Evolutionary conservation across 1,284 basidiomycete genomes (phyloP).

Genomic region (Trametes versicolor): DNA sequence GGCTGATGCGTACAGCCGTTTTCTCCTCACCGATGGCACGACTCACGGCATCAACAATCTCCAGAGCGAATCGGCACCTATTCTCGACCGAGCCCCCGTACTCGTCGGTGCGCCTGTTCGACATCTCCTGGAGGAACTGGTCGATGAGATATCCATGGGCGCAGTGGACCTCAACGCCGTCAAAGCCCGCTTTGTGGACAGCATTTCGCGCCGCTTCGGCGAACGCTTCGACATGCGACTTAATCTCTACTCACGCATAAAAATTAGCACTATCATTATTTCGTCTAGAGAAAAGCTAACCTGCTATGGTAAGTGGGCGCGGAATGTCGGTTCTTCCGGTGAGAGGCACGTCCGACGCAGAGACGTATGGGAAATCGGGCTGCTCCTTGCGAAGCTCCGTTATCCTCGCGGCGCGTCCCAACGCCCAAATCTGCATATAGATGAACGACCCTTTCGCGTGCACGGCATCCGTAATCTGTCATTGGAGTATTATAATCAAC

Average conservation of each 20-base stretch:
- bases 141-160: slow-evolving; percentile 54
- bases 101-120: slow-evolving; percentile 65
- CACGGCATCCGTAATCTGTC: slow-evolving; percentile 42
- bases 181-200: slow-evolving; percentile 55
- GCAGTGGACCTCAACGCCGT: slow-evolving; percentile 50
- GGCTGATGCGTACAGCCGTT: slow-evolving; percentile 62
- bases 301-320: slow-evolving; percentile 46
- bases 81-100: slow-evolving; percentile 70
- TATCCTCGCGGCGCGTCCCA: slow-evolving; percentile 50
- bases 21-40: slow-evolving; percentile 50
- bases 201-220: slow-evolving; percentile 54
- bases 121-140: slow-evolving; percentile 53
- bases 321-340: slow-evolving; percentile 43
- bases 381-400: slow-evolving; percentile 43
- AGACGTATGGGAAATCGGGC: slow-evolving; percentile 48
- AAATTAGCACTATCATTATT: not conserved
- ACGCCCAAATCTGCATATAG: slow-evolving; percentile 58
- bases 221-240: slow-evolving; percentile 51
- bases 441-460: slow-evolving; percentile 51
- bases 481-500: not conserved
- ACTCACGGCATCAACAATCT: slow-evolving; percentile 61
- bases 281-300: slow-evolving; percentile 16
- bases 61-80: slow-evolving; percentile 58
- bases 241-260: slow-evolving; percentile 48
- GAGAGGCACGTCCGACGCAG: slow-evolving; percentile 54